A percentile compares a stretch with the other conserved stretches of the same genome.
Conservation (phyloP, 129 eudicot species). For the Centella asiatica region DNA sequence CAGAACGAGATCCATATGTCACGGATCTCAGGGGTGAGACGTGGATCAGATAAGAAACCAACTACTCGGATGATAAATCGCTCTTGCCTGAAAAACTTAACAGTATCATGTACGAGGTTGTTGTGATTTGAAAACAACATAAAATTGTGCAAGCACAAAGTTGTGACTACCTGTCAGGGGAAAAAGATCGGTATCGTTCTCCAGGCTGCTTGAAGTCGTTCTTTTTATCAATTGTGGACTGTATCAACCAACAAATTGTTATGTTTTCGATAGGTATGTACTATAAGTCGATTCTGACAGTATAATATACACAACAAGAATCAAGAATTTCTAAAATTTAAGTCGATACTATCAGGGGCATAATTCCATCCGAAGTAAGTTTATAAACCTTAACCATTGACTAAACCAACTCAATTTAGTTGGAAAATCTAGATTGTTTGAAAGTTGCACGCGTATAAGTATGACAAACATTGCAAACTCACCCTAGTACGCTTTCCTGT, state of each 20-base stretch:
- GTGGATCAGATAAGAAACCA: slow-evolving; percentile 4
- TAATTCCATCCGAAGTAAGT: no score
- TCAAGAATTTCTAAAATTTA: no score
- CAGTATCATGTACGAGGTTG: background rate
- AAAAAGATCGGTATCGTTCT: slow-evolving; percentile 9
- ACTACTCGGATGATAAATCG: background rate
- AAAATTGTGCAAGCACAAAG: background rate
- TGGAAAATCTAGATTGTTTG: background rate
- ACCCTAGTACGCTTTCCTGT: background rate
- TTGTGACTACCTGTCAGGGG: slow-evolving; percentile 1
- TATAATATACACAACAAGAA: no score
- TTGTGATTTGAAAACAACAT: background rate
- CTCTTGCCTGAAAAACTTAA: slow-evolving; percentile 1
- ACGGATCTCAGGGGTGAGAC: slow-evolving; percentile 6
- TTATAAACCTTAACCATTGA: no score
- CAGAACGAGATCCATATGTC: slow-evolving; percentile 9
- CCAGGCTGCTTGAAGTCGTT: slow-evolving; percentile 10
- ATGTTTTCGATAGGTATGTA: no score
- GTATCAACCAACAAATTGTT: background rate
- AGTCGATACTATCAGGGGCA: no score
- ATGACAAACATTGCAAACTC: background rate
- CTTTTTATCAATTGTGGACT: background rate
- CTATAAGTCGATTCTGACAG: no score
- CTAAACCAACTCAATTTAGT: no score
- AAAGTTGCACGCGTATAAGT: background rate